Percentiles rank a stretch among this genome's conserved stretches.
phyloP scores from a whole-genome alignment of 78 protist genomes.

The Creolimax fragrantissima region DNA sequence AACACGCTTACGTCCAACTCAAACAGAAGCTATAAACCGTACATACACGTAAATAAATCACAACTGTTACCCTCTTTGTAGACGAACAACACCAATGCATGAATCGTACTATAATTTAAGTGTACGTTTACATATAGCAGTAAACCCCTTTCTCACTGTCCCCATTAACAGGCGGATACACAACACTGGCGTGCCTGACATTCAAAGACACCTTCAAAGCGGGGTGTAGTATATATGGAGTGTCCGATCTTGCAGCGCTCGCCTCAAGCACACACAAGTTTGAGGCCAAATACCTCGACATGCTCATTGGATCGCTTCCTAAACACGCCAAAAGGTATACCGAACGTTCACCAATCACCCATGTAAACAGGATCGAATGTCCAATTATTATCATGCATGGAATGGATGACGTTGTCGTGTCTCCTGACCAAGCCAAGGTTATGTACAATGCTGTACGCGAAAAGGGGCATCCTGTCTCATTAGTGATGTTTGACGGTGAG shows the following conservation, averaged over 20 bases:
- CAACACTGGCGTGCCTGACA: conserved; percentile 31
- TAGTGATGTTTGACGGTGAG: not conserved
- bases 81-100: too few relatives aligned
- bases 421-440: conserved; percentile 28
- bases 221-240: conserved; percentile 38
- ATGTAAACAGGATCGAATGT: not conserved
- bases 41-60: too few relatives aligned
- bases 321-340: not conserved
- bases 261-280: conserved; percentile 55
- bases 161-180: conserved; percentile 27
- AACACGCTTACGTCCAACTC: too few relatives aligned
- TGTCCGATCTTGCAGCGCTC: conserved; percentile 30
- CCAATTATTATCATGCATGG: conserved; percentile 52
- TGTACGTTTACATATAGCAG: too few relatives aligned
- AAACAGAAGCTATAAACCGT: too few relatives aligned
- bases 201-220: conserved; percentile 19
- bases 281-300: conserved; percentile 36
- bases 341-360: conserved; percentile 33
- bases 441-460: conserved; percentile 17
- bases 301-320: conserved; percentile 18
- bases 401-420: conserved; percentile 37
- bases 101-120: too few relatives aligned
- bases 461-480: not conserved
- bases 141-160: too few relatives aligned
- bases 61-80: too few relatives aligned